These are phyloP conservation scores for Solanum sitiens DNA, from an alignment of 257 asterid genomes.

Conservation along the genomic window DNA sequence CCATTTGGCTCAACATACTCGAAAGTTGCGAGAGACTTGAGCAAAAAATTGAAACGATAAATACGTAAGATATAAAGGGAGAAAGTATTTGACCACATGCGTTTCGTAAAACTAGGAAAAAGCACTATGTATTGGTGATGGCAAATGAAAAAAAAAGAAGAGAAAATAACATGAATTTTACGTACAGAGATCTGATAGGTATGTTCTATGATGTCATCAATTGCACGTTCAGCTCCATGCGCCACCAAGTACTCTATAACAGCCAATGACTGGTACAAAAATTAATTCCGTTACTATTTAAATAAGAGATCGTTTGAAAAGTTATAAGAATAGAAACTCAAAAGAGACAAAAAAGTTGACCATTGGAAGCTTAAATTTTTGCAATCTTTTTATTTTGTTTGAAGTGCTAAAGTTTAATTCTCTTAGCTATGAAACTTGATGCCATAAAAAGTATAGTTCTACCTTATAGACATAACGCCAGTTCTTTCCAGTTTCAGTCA, in stretches of 20 bases:
- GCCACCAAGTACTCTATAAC: slow-evolving; percentile 94
- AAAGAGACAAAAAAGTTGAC: neutral
- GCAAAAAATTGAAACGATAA: slow-evolving; percentile 6
- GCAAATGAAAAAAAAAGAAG: neutral
- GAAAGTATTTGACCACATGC: neutral
- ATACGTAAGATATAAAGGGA: neutral
- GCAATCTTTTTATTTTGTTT: neutral
- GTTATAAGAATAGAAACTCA: neutral
- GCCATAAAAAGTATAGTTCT: slow-evolving; percentile 2
- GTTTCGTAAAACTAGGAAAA: neutral
- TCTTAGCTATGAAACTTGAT: neutral
- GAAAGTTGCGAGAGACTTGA: slow-evolving; percentile 73
- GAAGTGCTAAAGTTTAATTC: neutral
- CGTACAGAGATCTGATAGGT: slow-evolving; percentile 88
- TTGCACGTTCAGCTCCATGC: slow-evolving; percentile 96
- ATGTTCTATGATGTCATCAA: slow-evolving; percentile 89
- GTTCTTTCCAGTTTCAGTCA: slow-evolving; percentile 72
- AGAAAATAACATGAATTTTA: slow-evolving; percentile 13
- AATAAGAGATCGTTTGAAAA: neutral
- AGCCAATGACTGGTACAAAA: slow-evolving; percentile 55
- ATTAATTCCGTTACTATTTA: neutral
- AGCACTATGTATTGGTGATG: neutral
- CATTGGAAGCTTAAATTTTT: neutral
- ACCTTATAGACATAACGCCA: slow-evolving; percentile 96
- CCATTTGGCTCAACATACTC: slow-evolving; percentile 91